A percentile compares a stretch with the other conserved stretches of the same genome.
These are phyloP conservation scores for Sporodiniella umbellata DNA, from an alignment of 371 early-diverging fungal species.

Conservation along the genomic window DNA sequence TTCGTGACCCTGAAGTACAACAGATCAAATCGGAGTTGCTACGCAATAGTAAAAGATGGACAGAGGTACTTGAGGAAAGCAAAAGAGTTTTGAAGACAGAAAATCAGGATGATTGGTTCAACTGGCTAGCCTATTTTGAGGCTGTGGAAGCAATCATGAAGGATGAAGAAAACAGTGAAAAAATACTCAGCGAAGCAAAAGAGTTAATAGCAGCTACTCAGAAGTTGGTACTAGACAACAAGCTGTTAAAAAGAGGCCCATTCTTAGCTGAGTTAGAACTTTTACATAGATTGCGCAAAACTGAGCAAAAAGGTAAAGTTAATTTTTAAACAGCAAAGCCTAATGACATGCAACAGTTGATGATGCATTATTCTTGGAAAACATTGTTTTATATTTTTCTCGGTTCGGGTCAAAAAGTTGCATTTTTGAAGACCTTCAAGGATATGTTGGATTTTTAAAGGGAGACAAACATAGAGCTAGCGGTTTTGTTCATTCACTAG, in stretches of 20 bases:
- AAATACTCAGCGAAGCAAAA: slow-evolving; percentile 33
- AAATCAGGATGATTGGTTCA: slow-evolving; percentile 72
- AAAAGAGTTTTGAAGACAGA: slow-evolving; percentile 40
- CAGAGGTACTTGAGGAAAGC: slow-evolving; percentile 30
- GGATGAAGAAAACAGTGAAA: slow-evolving; percentile 8
- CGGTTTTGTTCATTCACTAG: slow-evolving; percentile 33
- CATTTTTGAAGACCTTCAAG: slow-evolving; percentile 76
- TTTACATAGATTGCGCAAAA: slow-evolving; percentile 39
- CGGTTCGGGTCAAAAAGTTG: slow-evolving; percentile 68
- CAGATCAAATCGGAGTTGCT: slow-evolving; percentile 57
- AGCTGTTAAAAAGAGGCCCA: slow-evolving; percentile 63
- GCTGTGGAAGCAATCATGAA: slow-evolving; percentile 41
- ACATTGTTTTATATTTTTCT: slow-evolving; percentile 58
- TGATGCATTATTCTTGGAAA: slow-evolving; percentile 29
- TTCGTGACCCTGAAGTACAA: slow-evolving; percentile 65
- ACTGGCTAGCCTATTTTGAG: slow-evolving; percentile 62
- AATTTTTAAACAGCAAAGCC: too few species aligned
- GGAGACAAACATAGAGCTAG: slow-evolving; percentile 19
- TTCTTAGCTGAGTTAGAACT: slow-evolving; percentile 74
- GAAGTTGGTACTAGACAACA: slow-evolving; percentile 28
- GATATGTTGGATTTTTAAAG: slow-evolving; percentile 49
- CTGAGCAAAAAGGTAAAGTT: slow-evolving; percentile 16
- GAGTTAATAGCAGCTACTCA: slow-evolving; percentile 35
- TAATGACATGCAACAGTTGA: too few species aligned
- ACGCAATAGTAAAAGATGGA: slow-evolving; percentile 47